Conservation (phyloP, 257 asterid species). For the Fraxinus americana region DNA sequence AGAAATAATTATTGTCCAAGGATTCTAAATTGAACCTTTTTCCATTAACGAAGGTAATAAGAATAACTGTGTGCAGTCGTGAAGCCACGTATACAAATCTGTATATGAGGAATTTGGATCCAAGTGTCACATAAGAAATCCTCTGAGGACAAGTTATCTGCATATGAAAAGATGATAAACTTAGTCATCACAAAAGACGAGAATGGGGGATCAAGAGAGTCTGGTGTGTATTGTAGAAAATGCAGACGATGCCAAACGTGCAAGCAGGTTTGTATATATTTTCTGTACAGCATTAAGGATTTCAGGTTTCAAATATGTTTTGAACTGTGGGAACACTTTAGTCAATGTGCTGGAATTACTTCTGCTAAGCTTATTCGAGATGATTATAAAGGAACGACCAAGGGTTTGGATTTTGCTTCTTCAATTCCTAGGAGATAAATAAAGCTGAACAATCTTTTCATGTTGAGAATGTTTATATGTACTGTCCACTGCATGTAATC, state of each 20-base stretch:
- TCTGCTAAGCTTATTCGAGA: slow-evolving; percentile 81
- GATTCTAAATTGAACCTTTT: not conserved
- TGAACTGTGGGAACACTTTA: slow-evolving; percentile 60
- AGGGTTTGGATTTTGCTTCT: slow-evolving; percentile 87
- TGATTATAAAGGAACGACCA: slow-evolving; percentile 65
- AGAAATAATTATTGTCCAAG: not conserved
- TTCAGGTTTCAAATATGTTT: slow-evolving; percentile 78
- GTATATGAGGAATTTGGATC: slow-evolving; percentile 65
- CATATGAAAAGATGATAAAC: slow-evolving; percentile 53
- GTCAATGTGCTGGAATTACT: slow-evolving; percentile 70
- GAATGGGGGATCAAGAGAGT: slow-evolving; percentile 63
- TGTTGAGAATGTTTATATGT: slow-evolving; percentile 38
- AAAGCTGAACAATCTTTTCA: slow-evolving; percentile 58
- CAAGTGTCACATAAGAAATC: slow-evolving; percentile 47
- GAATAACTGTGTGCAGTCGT: slow-evolving; percentile 15
- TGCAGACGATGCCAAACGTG: slow-evolving; percentile 63
- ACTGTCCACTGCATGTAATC: slow-evolving; percentile 6
- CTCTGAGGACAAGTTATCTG: slow-evolving; percentile 53
- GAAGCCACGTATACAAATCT: slow-evolving; percentile 54
- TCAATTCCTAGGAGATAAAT: slow-evolving; percentile 67
- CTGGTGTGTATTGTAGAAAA: slow-evolving; percentile 72
- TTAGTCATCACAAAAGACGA: slow-evolving; percentile 55
- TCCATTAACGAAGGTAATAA: not conserved
- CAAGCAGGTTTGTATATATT: slow-evolving; percentile 11
- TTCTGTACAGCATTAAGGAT: not conserved